Conservation (phyloP, 176 grass and related monocot species). For the Oryza coarctata region DNA sequence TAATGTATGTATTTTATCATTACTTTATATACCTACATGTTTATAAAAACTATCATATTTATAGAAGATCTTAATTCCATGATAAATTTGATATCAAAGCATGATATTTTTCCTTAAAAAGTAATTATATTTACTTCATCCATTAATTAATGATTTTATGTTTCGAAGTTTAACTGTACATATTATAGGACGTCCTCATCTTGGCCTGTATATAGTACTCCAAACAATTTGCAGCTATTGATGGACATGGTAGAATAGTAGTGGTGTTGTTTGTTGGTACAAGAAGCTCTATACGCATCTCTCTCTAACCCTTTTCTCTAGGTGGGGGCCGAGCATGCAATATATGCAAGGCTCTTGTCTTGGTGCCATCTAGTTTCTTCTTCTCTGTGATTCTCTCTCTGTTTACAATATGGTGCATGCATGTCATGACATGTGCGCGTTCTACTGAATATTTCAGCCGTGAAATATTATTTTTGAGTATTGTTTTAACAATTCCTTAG, state of each 20-base stretch:
- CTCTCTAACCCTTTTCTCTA: constrained; percentile 14
- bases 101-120: no score
- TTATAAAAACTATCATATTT: not conserved
- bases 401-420: constrained; percentile 27
- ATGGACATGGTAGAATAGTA: constrained; percentile 27
- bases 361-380: constrained; percentile 47
- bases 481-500: not conserved
- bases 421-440: constrained; percentile 20
- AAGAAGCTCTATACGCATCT: not conserved
- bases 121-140: no score
- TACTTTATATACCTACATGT: no score
- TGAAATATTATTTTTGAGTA: not conserved
- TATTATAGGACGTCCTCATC: no score
- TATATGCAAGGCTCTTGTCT: constrained; percentile 33
- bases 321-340: constrained; percentile 25
- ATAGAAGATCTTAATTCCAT: no score
- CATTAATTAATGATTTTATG: not conserved
- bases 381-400: constrained; percentile 42
- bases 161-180: not conserved
- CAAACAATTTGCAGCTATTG: not conserved
- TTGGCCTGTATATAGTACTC: not conserved
- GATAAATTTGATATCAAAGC: no score
- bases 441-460: constrained; percentile 16
- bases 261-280: not conserved
- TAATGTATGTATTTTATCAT: no score